A percentile compares a stretch with the other conserved stretches of the same genome.
Evolutionary conservation across 169 alveolate genomes (phyloP).

Genomic region (Theileria equi): DNA sequence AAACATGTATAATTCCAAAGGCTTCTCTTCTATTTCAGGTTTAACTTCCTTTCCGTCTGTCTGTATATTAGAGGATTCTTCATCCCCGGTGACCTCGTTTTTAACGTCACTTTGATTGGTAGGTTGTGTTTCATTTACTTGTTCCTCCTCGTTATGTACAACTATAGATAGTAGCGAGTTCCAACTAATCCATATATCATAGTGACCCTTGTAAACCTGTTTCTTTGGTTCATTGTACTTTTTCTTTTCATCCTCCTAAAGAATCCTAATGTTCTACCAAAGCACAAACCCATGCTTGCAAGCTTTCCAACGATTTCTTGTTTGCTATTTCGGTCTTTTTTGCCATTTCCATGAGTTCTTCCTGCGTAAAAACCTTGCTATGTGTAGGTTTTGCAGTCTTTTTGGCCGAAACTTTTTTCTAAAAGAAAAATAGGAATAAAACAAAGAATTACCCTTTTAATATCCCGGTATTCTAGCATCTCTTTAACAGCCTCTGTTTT

Average conservation of each 20-base stretch:
- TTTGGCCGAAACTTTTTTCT: slow-evolving; percentile 4
- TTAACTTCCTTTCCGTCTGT: slow-evolving; percentile 26
- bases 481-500: slow-evolving; percentile 54
- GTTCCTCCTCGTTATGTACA: slow-evolving; percentile 15
- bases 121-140: too few species aligned
- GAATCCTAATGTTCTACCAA: neutral
- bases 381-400: neutral
- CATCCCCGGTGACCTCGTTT: too few species aligned
- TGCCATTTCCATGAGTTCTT: slow-evolving; percentile 79
- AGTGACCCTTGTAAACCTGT: slow-evolving; percentile 60
- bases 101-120: too few species aligned
- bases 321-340: slow-evolving; percentile 73
- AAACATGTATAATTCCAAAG: slow-evolving; percentile 60
- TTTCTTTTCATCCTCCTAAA: slow-evolving; percentile 61
- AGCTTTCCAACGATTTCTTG: slow-evolving; percentile 66
- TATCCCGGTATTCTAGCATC: slow-evolving; percentile 21
- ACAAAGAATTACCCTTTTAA: neutral
- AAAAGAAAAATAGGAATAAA: neutral
- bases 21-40: slow-evolving; percentile 53
- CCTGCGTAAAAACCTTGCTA: slow-evolving; percentile 64
- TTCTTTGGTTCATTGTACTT: slow-evolving; percentile 47
- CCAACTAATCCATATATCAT: slow-evolving; percentile 70
- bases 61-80: too few species aligned
- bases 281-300: slow-evolving; percentile 73
- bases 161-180: slow-evolving; percentile 61